phyloP scores from a whole-genome alignment of 2,329 filamentous ascomycete species.

The Dothideomycetes sp. region DNA sequence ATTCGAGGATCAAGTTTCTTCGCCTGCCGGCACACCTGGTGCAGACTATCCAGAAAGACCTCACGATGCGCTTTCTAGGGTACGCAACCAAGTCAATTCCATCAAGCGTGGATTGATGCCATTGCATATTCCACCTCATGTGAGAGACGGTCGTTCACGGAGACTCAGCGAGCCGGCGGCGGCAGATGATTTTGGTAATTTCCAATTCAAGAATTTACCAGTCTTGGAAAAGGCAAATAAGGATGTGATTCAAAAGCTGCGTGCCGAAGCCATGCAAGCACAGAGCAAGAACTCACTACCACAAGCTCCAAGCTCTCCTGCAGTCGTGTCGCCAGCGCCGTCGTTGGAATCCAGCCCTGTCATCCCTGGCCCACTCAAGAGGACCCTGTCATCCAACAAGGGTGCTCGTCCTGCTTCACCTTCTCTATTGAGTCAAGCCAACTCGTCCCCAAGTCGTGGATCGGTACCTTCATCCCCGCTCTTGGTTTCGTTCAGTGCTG shows the following conservation, averaged over 20 bases:
- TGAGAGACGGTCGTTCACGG: conserved; percentile 78
- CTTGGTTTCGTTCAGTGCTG: conserved; percentile 91
- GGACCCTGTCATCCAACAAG: conserved; percentile 75
- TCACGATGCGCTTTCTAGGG: conserved; percentile 85
- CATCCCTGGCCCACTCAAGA: conserved; percentile 66
- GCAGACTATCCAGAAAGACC: conserved; percentile 80
- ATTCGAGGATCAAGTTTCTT: conserved; percentile 77
- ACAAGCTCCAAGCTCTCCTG: conserved; percentile 24
- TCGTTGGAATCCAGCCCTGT: conserved; percentile 78
- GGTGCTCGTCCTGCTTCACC: conserved; percentile 77
- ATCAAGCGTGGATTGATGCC: conserved; percentile 91
- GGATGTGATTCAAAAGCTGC: conserved; percentile 92
- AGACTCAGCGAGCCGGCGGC: conserved; percentile 82
- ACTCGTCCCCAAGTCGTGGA: conserved; percentile 74
- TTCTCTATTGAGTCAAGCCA: conserved; percentile 65
- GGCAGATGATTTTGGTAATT: conserved; percentile 88
- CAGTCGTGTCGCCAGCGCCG: conserved; percentile 44
- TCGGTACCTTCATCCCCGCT: conserved; percentile 81
- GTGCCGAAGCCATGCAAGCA: conserved; percentile 75
- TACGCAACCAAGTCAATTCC: conserved; percentile 71
- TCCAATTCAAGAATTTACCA: conserved; percentile 93
- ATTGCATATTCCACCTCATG: conserved; percentile 89
- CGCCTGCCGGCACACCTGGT: conserved; percentile 56
- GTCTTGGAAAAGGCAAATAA: conserved; percentile 98
- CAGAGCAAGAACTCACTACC: conserved; percentile 40